Conservation (phyloP, 768 basidiomycete species). For the Kwoniella dendrophila region DNA sequence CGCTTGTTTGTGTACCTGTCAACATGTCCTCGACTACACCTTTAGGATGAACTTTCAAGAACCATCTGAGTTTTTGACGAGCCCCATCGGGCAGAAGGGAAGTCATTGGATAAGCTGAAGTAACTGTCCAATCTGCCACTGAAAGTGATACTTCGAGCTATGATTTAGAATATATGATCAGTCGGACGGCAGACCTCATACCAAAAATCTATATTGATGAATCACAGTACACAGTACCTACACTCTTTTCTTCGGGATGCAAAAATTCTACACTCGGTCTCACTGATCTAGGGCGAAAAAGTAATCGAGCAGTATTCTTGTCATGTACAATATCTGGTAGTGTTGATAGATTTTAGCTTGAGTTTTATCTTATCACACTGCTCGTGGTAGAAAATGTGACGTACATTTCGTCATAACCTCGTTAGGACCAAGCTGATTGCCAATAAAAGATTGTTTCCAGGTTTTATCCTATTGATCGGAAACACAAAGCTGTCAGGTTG, state of each 20-base stretch:
- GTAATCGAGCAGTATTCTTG: conserved; percentile 42
- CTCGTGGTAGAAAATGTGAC: neutral
- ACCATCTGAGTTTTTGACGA: conserved; percentile 48
- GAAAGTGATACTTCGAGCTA: conserved; percentile 49
- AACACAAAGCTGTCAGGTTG: neutral
- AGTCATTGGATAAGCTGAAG: conserved; percentile 51
- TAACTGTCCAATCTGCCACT: conserved; percentile 46
- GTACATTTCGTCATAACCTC: conserved; percentile 50
- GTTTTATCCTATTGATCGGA: conserved; percentile 42
- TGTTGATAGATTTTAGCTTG: neutral
- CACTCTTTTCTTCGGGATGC: conserved; percentile 42
- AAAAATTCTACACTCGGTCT: conserved; percentile 45
- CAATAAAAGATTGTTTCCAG: conserved; percentile 49
- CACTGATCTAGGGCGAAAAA: conserved; percentile 48
- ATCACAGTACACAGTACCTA: conserved; percentile 15
- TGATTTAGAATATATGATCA: neutral
- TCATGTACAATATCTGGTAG: conserved; percentile 44
- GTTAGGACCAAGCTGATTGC: conserved; percentile 49
- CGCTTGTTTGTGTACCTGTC: conserved; percentile 44
- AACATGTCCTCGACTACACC: conserved; percentile 49
- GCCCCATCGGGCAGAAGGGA: conserved; percentile 34
- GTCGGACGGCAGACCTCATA: too few species aligned
- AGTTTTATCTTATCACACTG: neutral
- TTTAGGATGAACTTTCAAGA: conserved; percentile 38
- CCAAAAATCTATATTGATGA: too few species aligned